Evolutionary conservation across 345 rosid species (phyloP).

Genomic region (Eucalyptus rudis): DNA sequence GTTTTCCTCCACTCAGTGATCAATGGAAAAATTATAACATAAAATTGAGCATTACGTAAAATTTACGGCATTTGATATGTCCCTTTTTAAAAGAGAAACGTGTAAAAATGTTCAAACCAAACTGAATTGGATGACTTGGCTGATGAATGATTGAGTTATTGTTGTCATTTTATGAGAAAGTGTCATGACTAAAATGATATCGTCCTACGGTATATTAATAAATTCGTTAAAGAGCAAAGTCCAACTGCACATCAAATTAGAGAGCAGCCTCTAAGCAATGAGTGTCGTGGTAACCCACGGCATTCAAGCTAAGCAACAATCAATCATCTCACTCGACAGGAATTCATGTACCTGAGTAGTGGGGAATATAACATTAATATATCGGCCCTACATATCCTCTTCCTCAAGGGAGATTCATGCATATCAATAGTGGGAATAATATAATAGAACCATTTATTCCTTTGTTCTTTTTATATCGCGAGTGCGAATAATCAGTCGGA

Average conservation of each 20-base stretch:
- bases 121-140: not conserved
- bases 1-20: not conserved
- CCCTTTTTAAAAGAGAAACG: not conserved
- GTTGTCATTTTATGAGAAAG: not conserved
- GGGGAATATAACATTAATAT: not conserved
- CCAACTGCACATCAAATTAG: not conserved
- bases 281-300: not conserved
- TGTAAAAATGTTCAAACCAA: not conserved
- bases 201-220: not conserved
- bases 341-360: not conserved
- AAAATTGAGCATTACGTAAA: not conserved
- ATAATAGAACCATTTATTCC: not conserved
- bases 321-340: not conserved
- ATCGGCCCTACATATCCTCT: not conserved
- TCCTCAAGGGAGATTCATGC: not conserved
- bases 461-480: not conserved
- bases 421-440: not conserved
- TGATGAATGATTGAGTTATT: not conserved
- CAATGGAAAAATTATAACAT: not conserved
- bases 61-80: not conserved
- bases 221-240: not conserved
- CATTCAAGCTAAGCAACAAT: not conserved
- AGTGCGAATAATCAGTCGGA: not conserved
- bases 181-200: not conserved
- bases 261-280: not conserved